Conservation (phyloP, 2,329 filamentous ascomycete species). For the Podosphaera xanthii region DNA sequence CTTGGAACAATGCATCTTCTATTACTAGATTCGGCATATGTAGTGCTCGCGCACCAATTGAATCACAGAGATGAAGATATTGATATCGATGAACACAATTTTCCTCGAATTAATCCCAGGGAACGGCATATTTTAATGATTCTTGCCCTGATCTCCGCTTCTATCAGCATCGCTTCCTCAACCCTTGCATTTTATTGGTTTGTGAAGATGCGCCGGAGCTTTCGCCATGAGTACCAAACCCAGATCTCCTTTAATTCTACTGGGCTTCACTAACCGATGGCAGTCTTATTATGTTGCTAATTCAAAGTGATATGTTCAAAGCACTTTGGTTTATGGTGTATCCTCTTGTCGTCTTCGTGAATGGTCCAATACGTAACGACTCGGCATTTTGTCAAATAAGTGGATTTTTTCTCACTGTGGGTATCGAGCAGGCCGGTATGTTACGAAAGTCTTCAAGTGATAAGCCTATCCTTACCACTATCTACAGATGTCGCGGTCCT, state of each 20-base stretch:
- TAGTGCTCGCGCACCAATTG: background rate
- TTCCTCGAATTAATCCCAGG: background rate
- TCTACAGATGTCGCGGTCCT: constrained; percentile 40
- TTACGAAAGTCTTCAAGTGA: background rate
- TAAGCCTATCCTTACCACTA: background rate
- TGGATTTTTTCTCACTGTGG: constrained; percentile 42
- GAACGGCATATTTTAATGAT: constrained; percentile 10
- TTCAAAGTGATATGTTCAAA: constrained; percentile 50
- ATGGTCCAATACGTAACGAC: constrained; percentile 25
- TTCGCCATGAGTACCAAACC: constrained; percentile 43
- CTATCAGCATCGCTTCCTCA: constrained; percentile 32
- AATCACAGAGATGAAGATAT: background rate
- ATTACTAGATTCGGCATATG: background rate
- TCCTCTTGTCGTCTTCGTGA: constrained; percentile 31
- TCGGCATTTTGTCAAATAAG: constrained; percentile 41
- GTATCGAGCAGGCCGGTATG: constrained; percentile 40
- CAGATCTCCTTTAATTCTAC: background rate
- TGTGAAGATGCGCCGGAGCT: constrained; percentile 46
- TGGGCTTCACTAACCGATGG: constrained; percentile 4
- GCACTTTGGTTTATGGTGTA: constrained; percentile 45
- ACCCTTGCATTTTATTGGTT: constrained; percentile 47
- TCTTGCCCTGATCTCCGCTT: constrained; percentile 19
- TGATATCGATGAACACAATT: background rate
- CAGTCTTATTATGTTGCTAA: constrained; percentile 51
- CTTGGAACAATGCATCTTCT: background rate